A percentile compares a stretch with the other conserved stretches of the same genome.
Conservation (phyloP, 306 rosid genomes). For the Castanea crenata region DNA sequence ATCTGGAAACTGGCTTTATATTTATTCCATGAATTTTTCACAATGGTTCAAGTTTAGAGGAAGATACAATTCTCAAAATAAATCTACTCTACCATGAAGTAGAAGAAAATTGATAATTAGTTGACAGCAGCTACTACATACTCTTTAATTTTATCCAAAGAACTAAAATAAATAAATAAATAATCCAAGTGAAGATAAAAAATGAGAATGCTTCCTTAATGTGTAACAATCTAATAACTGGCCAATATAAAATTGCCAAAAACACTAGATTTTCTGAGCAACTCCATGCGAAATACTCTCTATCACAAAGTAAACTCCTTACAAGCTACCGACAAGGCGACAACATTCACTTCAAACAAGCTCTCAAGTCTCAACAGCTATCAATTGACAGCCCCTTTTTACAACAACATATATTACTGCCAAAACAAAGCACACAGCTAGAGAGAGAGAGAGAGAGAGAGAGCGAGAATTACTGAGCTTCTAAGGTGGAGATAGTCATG, state of each 20-base stretch:
- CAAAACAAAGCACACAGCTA: not conserved
- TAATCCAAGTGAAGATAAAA: not conserved
- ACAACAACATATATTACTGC: not conserved
- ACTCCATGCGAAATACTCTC: not conserved
- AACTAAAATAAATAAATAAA: not conserved
- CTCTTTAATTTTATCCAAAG: too few relatives aligned
- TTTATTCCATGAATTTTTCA: not conserved
- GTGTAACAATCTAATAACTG: not conserved
- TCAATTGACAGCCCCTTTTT: not conserved
- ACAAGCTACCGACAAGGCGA: not conserved
- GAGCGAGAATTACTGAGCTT: slow-evolving; percentile 20
- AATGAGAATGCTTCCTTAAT: too few relatives aligned
- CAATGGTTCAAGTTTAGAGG: not conserved
- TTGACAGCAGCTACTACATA: not conserved
- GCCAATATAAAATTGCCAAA: not conserved
- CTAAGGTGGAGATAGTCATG: slow-evolving; percentile 8
- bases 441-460: not conserved
- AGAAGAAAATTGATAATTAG: not conserved
- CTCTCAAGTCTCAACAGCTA: not conserved
- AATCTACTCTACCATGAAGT: not conserved
- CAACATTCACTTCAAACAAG: not conserved
- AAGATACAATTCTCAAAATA: not conserved
- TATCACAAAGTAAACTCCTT: not conserved
- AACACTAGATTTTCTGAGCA: not conserved
- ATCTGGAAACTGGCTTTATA: not conserved